Conservation (phyloP, 2,329 filamentous ascomycete species). For the Colletotrichum liriopes region DNA sequence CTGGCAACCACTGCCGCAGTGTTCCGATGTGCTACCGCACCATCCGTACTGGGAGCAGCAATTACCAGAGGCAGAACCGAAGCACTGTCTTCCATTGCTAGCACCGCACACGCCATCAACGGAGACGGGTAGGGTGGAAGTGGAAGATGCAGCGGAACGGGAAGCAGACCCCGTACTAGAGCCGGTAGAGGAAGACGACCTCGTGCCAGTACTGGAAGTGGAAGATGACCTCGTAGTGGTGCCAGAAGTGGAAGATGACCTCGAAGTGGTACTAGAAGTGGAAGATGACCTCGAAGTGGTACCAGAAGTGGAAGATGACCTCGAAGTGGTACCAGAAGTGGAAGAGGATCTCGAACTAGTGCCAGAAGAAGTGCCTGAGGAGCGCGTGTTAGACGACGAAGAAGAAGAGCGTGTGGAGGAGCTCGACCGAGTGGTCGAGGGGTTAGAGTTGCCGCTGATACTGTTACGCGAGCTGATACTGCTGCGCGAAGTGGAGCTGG, state of each 20-base stretch:
- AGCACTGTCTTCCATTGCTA: slow-evolving; percentile 11
- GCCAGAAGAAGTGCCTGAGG: neutral
- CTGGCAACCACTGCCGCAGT: slow-evolving; percentile 29
- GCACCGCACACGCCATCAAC: slow-evolving; percentile 23
- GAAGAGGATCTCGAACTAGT: neutral
- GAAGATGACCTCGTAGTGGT: neutral
- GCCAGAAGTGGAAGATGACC: too few relatives aligned
- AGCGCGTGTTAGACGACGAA: neutral
- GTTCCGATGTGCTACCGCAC: slow-evolving; percentile 1
- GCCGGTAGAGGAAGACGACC: neutral
- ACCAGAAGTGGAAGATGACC: neutral
- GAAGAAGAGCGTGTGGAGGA: neutral
- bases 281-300: neutral
- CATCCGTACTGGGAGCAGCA: slow-evolving; percentile 46
- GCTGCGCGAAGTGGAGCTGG: slow-evolving; percentile 6
- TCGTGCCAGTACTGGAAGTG: neutral
- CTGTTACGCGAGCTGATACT: slow-evolving; percentile 7
- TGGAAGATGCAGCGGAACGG: neutral
- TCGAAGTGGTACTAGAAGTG: too few relatives aligned
- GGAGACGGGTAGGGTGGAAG: slow-evolving; percentile 15
- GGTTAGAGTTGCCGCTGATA: neutral
- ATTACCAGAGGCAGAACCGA: slow-evolving; percentile 41
- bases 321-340: neutral
- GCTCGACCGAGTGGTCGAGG: slow-evolving; percentile 3
- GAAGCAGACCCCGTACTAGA: slow-evolving; percentile 12